Conservation (phyloP, 495 filamentous ascomycete genomes). For the Hypoxylon rickii region DNA sequence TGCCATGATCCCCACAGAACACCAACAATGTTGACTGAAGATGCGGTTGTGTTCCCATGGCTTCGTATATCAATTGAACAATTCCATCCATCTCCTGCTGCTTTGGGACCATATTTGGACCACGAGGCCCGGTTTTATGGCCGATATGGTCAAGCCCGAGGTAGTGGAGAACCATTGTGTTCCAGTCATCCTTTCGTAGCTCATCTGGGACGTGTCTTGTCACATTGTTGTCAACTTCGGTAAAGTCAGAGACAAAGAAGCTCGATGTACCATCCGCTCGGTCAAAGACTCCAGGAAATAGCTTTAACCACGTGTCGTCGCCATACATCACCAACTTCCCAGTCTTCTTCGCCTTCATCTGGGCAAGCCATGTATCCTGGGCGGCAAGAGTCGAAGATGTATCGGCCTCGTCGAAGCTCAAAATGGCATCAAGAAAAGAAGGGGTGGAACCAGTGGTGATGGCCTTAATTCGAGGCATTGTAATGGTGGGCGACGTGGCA, state of each 20-base stretch:
- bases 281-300: conserved; percentile 87
- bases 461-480: conserved; percentile 96
- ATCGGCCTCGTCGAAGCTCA: conserved; percentile 95
- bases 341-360: conserved; percentile 72
- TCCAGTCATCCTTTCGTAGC: conserved; percentile 80
- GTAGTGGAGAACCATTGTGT: conserved; percentile 92
- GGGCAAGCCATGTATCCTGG: conserved; percentile 95
- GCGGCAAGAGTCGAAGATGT: conserved; percentile 79
- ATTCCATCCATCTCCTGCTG: conserved; percentile 93
- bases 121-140: conserved; percentile 90
- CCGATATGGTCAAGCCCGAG: conserved; percentile 97
- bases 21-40: conserved; percentile 81
- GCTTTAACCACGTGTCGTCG: conserved; percentile 97
- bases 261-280: conserved; percentile 90
- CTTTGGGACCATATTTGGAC: conserved; percentile 89
- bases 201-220: conserved; percentile 85
- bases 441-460: conserved; percentile 96
- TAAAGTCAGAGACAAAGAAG: conserved; percentile 99
- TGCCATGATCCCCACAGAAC: conserved; percentile 92
- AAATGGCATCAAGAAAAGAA: conserved; percentile 93
- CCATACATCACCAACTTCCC: conserved; percentile 92
- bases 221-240: conserved; percentile 96
- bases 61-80: conserved; percentile 73
- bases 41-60: conserved; percentile 70
- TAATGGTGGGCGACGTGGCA: conserved; percentile 95